Evolutionary conservation across 108 stramenopile genomes (phyloP).

Genomic region (Aurantiochytrium sp.): DNA sequence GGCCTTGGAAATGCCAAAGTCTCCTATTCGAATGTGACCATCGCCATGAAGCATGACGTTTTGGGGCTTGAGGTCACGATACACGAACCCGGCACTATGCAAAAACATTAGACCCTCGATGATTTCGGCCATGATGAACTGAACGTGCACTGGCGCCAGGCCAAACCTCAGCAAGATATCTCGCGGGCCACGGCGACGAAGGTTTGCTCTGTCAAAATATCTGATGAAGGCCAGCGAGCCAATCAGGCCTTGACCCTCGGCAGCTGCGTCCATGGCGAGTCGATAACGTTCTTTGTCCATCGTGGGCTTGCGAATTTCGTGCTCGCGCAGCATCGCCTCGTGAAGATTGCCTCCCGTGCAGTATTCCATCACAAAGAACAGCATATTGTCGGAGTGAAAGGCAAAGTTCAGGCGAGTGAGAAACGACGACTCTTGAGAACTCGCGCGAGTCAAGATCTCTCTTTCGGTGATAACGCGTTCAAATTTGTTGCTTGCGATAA

Average conservation of each 20-base stretch:
- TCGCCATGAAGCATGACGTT: slow-evolving; percentile 80
- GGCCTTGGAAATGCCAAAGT: slow-evolving; percentile 51
- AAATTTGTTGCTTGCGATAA: slow-evolving; percentile 78
- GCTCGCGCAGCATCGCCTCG: neutral
- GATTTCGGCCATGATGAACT: neutral
- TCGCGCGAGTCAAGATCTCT: slow-evolving; percentile 73
- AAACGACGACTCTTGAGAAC: slow-evolving; percentile 74
- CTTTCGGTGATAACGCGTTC: slow-evolving; percentile 95
- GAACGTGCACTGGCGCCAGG: neutral
- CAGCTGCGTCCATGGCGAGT: neutral
- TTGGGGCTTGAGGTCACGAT: slow-evolving; percentile 92
- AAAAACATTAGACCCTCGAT: slow-evolving; percentile 54
- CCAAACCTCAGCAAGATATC: neutral
- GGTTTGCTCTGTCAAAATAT: neutral
- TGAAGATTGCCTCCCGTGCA: slow-evolving; percentile 92
- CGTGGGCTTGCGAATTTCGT: neutral
- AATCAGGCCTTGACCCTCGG: neutral
- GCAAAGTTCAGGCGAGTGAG: slow-evolving; percentile 97
- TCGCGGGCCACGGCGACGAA: neutral
- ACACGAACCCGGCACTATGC: slow-evolving; percentile 85
- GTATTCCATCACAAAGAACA: slow-evolving; percentile 97
- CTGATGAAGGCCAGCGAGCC: neutral
- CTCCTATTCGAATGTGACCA: slow-evolving; percentile 48
- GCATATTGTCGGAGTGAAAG: slow-evolving; percentile 90
- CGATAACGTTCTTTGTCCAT: neutral